Evolutionary conservation across 2,329 filamentous ascomycete genomes (phyloP).

Genomic region (Colletotrichum sp.): DNA sequence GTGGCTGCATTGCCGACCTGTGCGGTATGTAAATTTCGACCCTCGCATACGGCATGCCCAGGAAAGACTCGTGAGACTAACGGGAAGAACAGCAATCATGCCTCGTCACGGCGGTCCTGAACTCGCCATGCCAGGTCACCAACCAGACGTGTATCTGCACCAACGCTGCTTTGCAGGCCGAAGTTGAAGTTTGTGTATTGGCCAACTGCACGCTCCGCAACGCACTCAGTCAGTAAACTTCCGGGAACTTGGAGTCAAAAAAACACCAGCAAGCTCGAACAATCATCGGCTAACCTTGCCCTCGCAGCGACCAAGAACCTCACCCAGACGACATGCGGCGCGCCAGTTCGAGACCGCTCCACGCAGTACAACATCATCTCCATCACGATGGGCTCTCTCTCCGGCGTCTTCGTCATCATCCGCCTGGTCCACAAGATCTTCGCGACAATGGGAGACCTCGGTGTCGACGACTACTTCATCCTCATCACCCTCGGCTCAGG

Average conservation of each 20-base stretch:
- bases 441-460: slow-evolving; percentile 36
- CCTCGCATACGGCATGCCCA: background rate
- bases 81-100: slow-evolving; percentile 27
- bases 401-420: slow-evolving; percentile 43
- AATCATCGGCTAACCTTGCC: background rate
- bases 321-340: slow-evolving; percentile 30
- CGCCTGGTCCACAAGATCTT: slow-evolving; percentile 44
- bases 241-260: background rate
- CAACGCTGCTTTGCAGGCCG: slow-evolving; percentile 26
- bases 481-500: slow-evolving; percentile 29
- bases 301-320: slow-evolving; percentile 20
- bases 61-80: background rate
- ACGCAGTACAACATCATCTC: slow-evolving; percentile 36
- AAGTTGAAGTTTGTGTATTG: slow-evolving; percentile 31
- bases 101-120: slow-evolving; percentile 24
- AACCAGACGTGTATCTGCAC: slow-evolving; percentile 37
- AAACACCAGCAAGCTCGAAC: background rate
- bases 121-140: slow-evolving; percentile 29
- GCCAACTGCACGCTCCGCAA: slow-evolving; percentile 33
- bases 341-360: slow-evolving; percentile 33
- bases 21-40: slow-evolving; percentile 29
- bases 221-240: slow-evolving; percentile 31
- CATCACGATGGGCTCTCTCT: slow-evolving; percentile 36
- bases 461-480: slow-evolving; percentile 42
- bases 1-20: slow-evolving; percentile 31